Evolutionary conservation across 2,329 filamentous ascomycete genomes (phyloP), one percentile per base, ranked within the genome.

Genomic region (Pseudopithomyces chartarum): DNA sequence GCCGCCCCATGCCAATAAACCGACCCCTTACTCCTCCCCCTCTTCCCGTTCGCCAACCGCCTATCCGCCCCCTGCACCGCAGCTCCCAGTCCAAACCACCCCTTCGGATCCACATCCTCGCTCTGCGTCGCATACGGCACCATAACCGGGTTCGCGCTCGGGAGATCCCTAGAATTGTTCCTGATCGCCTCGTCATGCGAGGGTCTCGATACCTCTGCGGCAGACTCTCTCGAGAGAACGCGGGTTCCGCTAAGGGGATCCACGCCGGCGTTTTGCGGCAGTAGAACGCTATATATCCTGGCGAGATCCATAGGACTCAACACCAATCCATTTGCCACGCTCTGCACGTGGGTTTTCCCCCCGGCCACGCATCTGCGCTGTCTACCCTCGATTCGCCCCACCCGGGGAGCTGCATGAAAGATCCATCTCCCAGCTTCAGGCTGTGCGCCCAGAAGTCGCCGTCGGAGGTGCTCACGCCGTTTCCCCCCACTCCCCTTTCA

Each of bases 41-140:
- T 64, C 34, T 39, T 52, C 2, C 63, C 66, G 40, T 55, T 49
- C 3, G 19, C 8, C 3, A 73, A 57, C 1, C 76, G 77, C 6
- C 79, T 78, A 38, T 66, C 58, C 11, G 54, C 59, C 0, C 65
- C 82, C 29, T 86, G 73, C 78, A 86, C 81, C 52, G 85, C 85
- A 0, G 80, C 82, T n/a, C 75, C 76, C 13, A 70, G 40, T 5
- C 66, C 63, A 46, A 59, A 69, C 44, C 60, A 64, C 17, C 67
- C 68, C 42, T 72, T 63, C 1, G 75, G 75, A 57, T 76, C 86
- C 2, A 86, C 38, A 22, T 85, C 80, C 2, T 76, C 68, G 2
- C 82, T 60, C 0, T 74, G 65, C 58, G 84, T 80, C 1, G 80
- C 79, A 81, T 74, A 5, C 54, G 64, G 56, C 78, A 74, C 10